A percentile compares a stretch with the other conserved stretches of the same genome.
Conservation (phyloP, 1,284 basidiomycete genomes). For the Cutaneotrichosporon mucoides region DNA sequence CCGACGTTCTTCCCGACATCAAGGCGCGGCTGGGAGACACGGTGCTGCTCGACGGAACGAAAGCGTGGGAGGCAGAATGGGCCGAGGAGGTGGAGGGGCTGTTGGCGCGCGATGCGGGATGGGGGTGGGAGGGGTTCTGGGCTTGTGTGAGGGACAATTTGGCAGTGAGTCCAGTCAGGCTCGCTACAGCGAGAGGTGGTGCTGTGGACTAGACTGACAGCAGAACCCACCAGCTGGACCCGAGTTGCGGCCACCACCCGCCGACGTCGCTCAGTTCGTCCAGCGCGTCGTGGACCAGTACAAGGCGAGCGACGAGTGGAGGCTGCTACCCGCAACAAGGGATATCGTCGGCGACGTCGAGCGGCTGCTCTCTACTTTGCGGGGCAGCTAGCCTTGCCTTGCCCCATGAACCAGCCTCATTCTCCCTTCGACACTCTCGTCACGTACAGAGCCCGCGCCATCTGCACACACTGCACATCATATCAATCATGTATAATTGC, state of each 20-base stretch:
- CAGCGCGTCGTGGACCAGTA: conserved; percentile 25
- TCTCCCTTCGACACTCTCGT: too few species aligned
- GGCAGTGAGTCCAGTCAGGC: conserved; percentile 23
- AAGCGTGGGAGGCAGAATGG: conserved; percentile 51
- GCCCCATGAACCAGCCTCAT: too few species aligned
- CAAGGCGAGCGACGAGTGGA: conserved; percentile 28
- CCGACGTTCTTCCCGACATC: conserved; percentile 46
- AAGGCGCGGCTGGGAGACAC: conserved; percentile 5
- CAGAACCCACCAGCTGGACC: conserved; percentile 28
- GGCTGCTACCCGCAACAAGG: conserved; percentile 22
- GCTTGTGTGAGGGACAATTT: conserved; percentile 35
- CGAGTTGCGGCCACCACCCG: conserved; percentile 20
- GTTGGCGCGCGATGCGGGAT: conserved; percentile 51
- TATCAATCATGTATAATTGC: neutral
- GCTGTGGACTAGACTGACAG: neutral
- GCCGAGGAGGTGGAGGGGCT: conserved; percentile 50
- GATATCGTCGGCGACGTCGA: conserved; percentile 25
- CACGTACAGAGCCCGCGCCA: too few species aligned
- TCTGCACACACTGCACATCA: neutral
- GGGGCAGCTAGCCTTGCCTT: too few species aligned
- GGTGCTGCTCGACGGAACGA: conserved; percentile 8
- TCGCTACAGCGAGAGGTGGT: neutral
- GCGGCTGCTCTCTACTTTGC: conserved; percentile 2
- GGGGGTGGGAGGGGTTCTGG: conserved; percentile 51
- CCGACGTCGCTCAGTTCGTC: conserved; percentile 25